Evolutionary conservation across 108 stramenopile species (phyloP), one percentile per base, ranked within the genome.

Genomic region (Nitzschia palea): DNA sequence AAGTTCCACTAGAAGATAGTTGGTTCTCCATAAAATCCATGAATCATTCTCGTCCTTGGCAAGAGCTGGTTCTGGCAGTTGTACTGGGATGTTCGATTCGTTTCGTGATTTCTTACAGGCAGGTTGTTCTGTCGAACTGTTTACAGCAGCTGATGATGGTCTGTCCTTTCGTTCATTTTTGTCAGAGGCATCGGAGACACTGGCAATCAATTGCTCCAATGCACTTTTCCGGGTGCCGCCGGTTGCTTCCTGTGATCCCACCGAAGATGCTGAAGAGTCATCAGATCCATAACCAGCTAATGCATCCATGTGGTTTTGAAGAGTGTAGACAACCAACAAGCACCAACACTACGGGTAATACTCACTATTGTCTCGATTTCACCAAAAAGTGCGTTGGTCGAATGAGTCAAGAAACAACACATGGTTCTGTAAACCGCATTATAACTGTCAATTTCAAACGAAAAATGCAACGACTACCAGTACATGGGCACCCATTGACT

Each of bases 241-340:
- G 47, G 53, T 15, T 17, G 20, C 17, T 25, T 20, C 9, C 23
- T 1, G 18, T 59, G 35, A 6, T 47, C n/a, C 8, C 17, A 35
- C 55, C 10, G 34, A 35, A 32, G 73, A 31, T 29, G 52, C 17
- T 32, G 64, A 63, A 15, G 40, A 35, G 30, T 65, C 64, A 55
- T 70, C 69, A 23, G 76, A 77, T 18, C 76, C 76, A 42, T 77
- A 77, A 10, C 58, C 76, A 10, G 55, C 70, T 3, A 77, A 40
- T 3, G 56, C 64, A 30, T 77, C 76, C 75, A 76, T 76, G 14
- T 35, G 23, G 27, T 23, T 6, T 57, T 57, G 8, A 2, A n/a
- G 53, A 10, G 26, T 54, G 25, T 26, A 15, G 23, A 26, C 23
- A 27, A 27, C 25, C 9, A 4, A 26, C 27, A 55, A 30, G n/a